phyloP scores from a whole-genome alignment of 177 flowering plant genomes.

The Viscum album region DNA sequence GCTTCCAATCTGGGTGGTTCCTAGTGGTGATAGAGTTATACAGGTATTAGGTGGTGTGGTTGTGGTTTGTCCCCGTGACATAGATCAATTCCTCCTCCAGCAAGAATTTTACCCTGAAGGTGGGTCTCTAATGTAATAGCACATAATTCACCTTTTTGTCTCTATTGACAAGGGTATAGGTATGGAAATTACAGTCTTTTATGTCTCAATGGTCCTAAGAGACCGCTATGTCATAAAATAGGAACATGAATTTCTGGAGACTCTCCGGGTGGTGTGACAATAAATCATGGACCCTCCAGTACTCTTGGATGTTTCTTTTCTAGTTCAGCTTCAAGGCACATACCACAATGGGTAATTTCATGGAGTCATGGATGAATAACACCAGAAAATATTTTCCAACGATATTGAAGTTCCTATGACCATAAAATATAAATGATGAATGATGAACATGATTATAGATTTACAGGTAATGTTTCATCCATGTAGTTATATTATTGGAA shows the following conservation, averaged over 20 bases:
- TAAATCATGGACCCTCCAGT: conserved; percentile 87
- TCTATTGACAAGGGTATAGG: conserved; percentile 66
- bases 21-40: conserved; percentile 84
- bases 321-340: conserved; percentile 89
- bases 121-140: conserved; percentile 93
- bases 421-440: not conserved
- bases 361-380: conserved; percentile 81
- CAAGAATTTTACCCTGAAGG: conserved; percentile 80
- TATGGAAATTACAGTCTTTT: conserved; percentile 83
- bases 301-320: conserved; percentile 85
- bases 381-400: conserved; percentile 96
- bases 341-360: conserved; percentile 86
- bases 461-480: too few species aligned
- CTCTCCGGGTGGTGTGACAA: conserved; percentile 93
- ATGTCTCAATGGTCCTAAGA: conserved; percentile 85
- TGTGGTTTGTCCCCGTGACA: conserved; percentile 87
- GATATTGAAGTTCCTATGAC: conserved; percentile 60
- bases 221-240: conserved; percentile 77
- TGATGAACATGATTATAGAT: too few species aligned
- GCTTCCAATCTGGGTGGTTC: conserved; percentile 91
- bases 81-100: conserved; percentile 66
- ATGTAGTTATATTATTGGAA: too few species aligned
- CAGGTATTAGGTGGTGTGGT: conserved; percentile 93
- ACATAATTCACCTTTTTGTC: conserved; percentile 71
- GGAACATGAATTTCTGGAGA: conserved; percentile 69